Conservation (phyloP, 768 basidiomycete species). For the Serendipita sp. region DNA sequence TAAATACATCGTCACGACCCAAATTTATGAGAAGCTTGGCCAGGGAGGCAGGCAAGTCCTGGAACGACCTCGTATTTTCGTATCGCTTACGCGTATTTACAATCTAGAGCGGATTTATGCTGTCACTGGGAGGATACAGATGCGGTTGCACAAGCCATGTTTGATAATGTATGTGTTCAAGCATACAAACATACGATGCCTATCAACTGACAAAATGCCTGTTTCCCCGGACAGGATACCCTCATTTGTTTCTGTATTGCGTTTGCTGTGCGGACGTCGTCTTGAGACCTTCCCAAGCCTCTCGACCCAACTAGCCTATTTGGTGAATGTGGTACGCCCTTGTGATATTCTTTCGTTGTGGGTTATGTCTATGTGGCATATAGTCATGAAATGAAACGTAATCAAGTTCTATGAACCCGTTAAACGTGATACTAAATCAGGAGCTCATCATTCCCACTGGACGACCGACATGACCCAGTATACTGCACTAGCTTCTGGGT, state of each 20-base stretch:
- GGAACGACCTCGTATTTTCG: constrained; percentile 3
- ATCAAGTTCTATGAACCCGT: not conserved
- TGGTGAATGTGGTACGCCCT: not conserved
- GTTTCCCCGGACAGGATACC: constrained; percentile 37
- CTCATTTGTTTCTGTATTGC: constrained; percentile 50
- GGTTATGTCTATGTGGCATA: not conserved
- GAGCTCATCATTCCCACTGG: constrained; percentile 42
- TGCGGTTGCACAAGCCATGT: constrained; percentile 61
- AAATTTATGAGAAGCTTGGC: constrained; percentile 68
- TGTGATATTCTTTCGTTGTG: not conserved
- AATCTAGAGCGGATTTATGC: constrained; percentile 52
- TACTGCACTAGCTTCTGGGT: constrained; percentile 40
- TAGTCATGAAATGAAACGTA: not conserved
- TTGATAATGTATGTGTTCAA: constrained; percentile 44
- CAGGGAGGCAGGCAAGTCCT: constrained; percentile 64
- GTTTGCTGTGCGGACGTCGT: constrained; percentile 36
- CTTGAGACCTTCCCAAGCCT: not conserved
- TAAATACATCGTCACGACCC: constrained; percentile 76
- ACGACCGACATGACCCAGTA: constrained; percentile 87
- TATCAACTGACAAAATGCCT: too few relatives aligned
- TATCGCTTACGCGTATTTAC: constrained; percentile 1
- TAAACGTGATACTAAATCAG: not conserved
- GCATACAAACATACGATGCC: not conserved
- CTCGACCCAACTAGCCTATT: not conserved
- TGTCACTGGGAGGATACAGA: constrained; percentile 86